Conservation (phyloP, 108 stramenopile species). For the Cylindrotheca closterium region DNA sequence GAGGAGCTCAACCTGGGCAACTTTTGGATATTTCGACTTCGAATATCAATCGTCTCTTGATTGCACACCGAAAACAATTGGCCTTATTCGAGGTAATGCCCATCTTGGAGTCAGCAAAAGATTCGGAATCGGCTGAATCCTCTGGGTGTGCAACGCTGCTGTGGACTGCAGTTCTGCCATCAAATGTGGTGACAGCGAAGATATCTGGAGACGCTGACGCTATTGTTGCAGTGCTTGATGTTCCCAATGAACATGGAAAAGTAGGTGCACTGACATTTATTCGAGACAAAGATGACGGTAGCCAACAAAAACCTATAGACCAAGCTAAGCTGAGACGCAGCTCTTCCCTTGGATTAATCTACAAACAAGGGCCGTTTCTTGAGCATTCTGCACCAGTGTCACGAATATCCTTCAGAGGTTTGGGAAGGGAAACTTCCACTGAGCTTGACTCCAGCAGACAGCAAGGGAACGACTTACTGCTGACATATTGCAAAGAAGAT, state of each 20-base stretch:
- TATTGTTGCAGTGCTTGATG: constrained; percentile 59
- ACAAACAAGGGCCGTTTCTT: constrained; percentile 79
- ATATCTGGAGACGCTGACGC: constrained; percentile 76
- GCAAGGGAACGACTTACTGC: constrained; percentile 78
- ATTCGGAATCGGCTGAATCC: background rate
- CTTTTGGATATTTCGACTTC: constrained; percentile 39
- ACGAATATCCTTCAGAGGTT: constrained; percentile 74
- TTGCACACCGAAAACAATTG: constrained; percentile 70
- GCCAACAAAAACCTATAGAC: background rate
- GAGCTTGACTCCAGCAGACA: constrained; percentile 22
- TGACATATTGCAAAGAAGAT: constrained; percentile 68
- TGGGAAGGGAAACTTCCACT: constrained; percentile 55
- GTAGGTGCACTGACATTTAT: constrained; percentile 67
- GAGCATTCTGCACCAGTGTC: constrained; percentile 69
- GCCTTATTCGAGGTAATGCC: constrained; percentile 50
- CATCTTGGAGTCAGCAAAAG: background rate
- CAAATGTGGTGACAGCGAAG: constrained; percentile 47
- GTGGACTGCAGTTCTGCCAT: constrained; percentile 70
- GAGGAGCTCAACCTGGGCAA: constrained; percentile 18
- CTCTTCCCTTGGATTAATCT: constrained; percentile 56
- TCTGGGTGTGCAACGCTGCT: constrained; percentile 41
- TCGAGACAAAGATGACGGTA: constrained; percentile 61
- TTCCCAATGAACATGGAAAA: constrained; percentile 26
- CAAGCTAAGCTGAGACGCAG: constrained; percentile 14
- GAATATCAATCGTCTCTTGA: constrained; percentile 37